Percentiles rank a stretch among this genome's conserved stretches.
Conservation (phyloP, 176 grass and related monocot species). For the Urochloa ruziziensis region DNA sequence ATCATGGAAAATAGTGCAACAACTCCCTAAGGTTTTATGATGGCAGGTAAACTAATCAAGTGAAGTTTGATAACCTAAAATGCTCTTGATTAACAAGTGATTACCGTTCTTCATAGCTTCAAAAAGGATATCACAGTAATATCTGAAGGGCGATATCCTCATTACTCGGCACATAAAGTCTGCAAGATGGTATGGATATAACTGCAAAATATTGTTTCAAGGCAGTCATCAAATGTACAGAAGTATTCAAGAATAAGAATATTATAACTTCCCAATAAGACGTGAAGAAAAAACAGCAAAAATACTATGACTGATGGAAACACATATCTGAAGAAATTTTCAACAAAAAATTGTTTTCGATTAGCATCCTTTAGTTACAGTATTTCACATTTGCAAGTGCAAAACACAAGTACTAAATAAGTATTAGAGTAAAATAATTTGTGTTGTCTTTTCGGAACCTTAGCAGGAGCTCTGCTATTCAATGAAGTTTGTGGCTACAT, state of each 20-base stretch:
- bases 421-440: not conserved
- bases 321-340: not conserved
- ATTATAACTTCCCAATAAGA: not conserved
- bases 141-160: slow-evolving; percentile 87
- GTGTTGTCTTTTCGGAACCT: not conserved
- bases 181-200: slow-evolving; percentile 92
- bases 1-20: not conserved
- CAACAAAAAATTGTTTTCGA: not conserved
- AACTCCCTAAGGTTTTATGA: not conserved
- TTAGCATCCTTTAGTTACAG: not conserved
- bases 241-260: not conserved
- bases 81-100: not conserved
- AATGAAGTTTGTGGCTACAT: not conserved
- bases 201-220: slow-evolving; percentile 46
- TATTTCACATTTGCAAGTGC: not conserved
- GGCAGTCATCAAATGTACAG: slow-evolving; percentile 7
- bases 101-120: slow-evolving; percentile 99
- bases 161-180: slow-evolving; percentile 81
- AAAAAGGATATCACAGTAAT: slow-evolving; percentile 90
- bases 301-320: not conserved
- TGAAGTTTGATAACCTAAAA: slow-evolving; percentile 5
- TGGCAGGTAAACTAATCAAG: not conserved
- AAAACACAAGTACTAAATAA: too few species aligned
- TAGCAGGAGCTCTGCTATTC: not conserved
- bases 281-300: not conserved